These are phyloP conservation scores for Moniliophthora roreri DNA, from an alignment of 1,284 basidiomycete genomes.

Conservation along the genomic window DNA sequence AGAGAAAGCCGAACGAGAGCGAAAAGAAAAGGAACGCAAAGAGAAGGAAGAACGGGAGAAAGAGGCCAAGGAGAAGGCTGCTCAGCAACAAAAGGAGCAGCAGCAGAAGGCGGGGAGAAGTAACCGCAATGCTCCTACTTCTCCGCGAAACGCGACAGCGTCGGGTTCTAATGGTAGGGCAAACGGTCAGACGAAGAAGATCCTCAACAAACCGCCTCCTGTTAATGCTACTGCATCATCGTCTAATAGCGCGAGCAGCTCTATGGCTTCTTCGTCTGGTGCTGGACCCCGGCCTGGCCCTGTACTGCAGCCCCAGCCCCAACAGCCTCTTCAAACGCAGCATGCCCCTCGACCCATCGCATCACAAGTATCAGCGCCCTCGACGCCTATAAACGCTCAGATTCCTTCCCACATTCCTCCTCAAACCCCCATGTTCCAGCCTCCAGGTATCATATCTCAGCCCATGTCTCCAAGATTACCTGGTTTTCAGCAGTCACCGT, in stretches of 20 bases:
- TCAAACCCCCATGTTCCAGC: conserved; percentile 43
- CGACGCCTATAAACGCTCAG: conserved; percentile 41
- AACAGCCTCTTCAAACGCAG: conserved; percentile 29
- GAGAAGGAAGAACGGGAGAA: conserved; percentile 51
- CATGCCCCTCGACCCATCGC: conserved; percentile 28
- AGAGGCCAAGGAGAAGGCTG: conserved; percentile 59
- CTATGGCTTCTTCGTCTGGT: neutral
- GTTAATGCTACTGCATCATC: conserved; percentile 24
- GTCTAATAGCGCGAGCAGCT: conserved; percentile 5
- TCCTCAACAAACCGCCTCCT: conserved; percentile 32
- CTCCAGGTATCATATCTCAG: conserved; percentile 42
- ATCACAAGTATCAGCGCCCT: conserved; percentile 34
- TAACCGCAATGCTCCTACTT: conserved; percentile 32
- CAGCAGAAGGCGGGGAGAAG: conserved; percentile 36
- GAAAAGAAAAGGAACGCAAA: conserved; percentile 43
- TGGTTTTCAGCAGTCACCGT: conserved; percentile 46
- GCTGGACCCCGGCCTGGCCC: conserved; percentile 21
- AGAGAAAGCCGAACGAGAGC: conserved; percentile 36
- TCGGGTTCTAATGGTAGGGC: conserved; percentile 42
- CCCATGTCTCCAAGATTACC: conserved; percentile 50
- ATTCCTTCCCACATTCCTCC: conserved; percentile 37
- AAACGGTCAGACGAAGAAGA: conserved; percentile 52
- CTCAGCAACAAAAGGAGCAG: conserved; percentile 38
- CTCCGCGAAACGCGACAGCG: conserved; percentile 47
- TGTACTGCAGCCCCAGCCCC: conserved; percentile 29